Percentiles rank a stretch among this genome's conserved stretches.
Evolutionary conservation across 306 rosid species (phyloP).

Genomic region (Castanea sativa): DNA sequence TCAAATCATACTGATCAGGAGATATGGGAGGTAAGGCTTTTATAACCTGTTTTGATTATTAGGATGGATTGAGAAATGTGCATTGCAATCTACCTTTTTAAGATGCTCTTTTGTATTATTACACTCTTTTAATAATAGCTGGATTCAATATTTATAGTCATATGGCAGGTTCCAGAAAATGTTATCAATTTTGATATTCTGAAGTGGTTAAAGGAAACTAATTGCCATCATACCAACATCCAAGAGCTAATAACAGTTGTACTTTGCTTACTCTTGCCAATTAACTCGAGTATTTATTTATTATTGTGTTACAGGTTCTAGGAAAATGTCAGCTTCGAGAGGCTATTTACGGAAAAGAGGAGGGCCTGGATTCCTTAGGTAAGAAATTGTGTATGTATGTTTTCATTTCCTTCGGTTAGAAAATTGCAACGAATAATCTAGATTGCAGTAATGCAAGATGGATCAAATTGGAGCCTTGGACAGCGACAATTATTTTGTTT

Average conservation of each 20-base stretch:
- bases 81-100: not conserved
- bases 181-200: no score
- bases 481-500: conserved; percentile 30
- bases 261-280: not conserved
- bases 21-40: conserved; percentile 26
- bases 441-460: conserved; percentile 26
- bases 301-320: conserved; percentile 15
- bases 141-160: not conserved
- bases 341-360: conserved; percentile 14
- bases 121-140: not conserved
- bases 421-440: not conserved
- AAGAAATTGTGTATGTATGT: not conserved
- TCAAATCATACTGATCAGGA: conserved; percentile 23
- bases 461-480: conserved; percentile 39
- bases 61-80: no score
- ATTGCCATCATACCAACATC: no score
- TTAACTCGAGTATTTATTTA: not conserved
- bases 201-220: no score
- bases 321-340: conserved; percentile 29
- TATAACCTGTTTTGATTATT: not conserved
- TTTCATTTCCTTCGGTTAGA: not conserved
- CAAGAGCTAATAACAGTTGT: not conserved
- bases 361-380: conserved; percentile 31
- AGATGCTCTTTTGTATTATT: not conserved
- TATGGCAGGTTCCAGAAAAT: not conserved